Evolutionary conservation across 108 stramenopile species (phyloP).

Genomic region (Nannochloropsis salina): DNA sequence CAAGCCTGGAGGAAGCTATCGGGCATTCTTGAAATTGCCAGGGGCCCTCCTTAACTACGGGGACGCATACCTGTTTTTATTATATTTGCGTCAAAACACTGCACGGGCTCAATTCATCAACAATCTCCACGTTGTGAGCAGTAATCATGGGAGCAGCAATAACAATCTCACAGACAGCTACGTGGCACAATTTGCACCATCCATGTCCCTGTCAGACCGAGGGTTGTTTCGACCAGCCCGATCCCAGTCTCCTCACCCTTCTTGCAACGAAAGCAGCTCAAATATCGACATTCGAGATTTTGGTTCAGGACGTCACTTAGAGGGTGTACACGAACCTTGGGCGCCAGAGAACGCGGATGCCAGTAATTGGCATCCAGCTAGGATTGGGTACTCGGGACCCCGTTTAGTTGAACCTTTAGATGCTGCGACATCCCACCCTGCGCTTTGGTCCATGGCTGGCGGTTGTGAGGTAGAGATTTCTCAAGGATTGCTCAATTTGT

Average conservation of each 20-base stretch:
- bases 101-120: slow-evolving; percentile 14
- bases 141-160: background rate
- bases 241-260: background rate
- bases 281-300: background rate
- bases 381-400: background rate
- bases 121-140: background rate
- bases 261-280: background rate
- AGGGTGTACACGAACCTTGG: background rate
- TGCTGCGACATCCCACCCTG: background rate
- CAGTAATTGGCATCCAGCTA: background rate
- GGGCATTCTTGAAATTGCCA: background rate
- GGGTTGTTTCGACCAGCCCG: background rate
- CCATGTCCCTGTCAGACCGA: background rate
- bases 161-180: background rate
- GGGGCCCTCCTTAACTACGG: background rate
- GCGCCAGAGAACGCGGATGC: background rate
- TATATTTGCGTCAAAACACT: slow-evolving; percentile 16
- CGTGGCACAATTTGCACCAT: background rate
- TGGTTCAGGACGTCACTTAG: background rate
- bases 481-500: background rate
- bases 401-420: background rate
- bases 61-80: slow-evolving; percentile 12
- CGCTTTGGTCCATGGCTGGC: background rate
- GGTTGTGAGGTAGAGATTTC: background rate
- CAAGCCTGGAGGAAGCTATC: background rate